phyloP scores from a whole-genome alignment of 768 basidiomycete genomes.

The Macrolepiota albuminosa region DNA sequence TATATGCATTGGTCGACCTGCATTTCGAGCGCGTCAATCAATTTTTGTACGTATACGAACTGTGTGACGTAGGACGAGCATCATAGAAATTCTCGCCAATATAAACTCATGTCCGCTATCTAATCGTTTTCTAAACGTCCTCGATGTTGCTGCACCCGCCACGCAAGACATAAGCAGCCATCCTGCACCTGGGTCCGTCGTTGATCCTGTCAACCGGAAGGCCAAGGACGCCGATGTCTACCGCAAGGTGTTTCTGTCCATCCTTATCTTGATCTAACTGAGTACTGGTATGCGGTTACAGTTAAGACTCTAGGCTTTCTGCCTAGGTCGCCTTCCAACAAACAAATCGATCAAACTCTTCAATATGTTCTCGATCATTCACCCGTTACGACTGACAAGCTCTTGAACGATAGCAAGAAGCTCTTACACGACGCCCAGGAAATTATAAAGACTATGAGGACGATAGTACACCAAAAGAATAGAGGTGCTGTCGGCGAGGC shows the following conservation, averaged over 20 bases:
- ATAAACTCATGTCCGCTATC: neutral
- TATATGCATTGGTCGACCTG: conserved; percentile 42
- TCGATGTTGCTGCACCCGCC: conserved; percentile 62
- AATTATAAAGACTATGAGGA: conserved; percentile 69
- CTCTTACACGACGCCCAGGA: conserved; percentile 75
- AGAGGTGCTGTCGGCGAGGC: conserved; percentile 13
- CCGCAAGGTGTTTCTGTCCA: too few species aligned
- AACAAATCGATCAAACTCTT: too few species aligned
- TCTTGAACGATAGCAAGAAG: conserved; percentile 73
- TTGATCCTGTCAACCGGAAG: conserved; percentile 56
- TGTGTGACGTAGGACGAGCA: conserved; percentile 10
- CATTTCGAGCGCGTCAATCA: conserved; percentile 54
- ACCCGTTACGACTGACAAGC: conserved; percentile 48
- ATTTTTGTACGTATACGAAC: neutral
- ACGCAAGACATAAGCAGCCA: conserved; percentile 54
- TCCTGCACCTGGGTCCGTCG: conserved; percentile 56
- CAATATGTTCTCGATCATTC: too few species aligned
- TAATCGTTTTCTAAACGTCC: neutral
- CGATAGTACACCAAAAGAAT: conserved; percentile 29
- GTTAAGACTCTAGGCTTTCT: too few species aligned
- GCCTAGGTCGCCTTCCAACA: too few species aligned
- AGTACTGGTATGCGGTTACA: too few species aligned
- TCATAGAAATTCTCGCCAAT: conserved; percentile 4
- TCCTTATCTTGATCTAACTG: too few species aligned
- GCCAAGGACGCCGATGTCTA: conserved; percentile 19